Evolutionary conservation across 257 asterid genomes (phyloP).

Genomic region (Voacanga thouarsii): DNA sequence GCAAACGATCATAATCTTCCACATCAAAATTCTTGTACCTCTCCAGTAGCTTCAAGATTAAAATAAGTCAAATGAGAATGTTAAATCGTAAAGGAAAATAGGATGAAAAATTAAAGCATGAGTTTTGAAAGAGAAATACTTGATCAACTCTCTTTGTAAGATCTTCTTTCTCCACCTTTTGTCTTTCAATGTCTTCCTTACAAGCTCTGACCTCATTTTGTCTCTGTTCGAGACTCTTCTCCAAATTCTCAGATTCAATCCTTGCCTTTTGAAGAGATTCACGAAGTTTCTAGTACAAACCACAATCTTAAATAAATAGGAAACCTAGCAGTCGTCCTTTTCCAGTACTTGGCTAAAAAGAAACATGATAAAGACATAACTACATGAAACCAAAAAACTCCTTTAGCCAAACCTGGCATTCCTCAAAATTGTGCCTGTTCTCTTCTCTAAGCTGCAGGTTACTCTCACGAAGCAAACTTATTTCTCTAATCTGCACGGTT

Average conservation of each 20-base stretch:
- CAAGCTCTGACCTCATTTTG: constrained; percentile 57
- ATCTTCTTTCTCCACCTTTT: constrained; percentile 47
- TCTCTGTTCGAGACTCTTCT: constrained; percentile 47
- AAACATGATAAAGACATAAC: not conserved
- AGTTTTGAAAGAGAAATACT: constrained; percentile 15
- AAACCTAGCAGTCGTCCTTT: not conserved
- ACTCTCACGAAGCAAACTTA: constrained; percentile 89
- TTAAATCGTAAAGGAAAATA: not conserved
- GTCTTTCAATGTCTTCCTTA: constrained; percentile 51
- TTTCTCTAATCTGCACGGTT: constrained; percentile 55
- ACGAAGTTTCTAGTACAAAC: constrained; percentile 53
- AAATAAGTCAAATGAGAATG: not conserved
- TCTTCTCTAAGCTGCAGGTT: constrained; percentile 93
- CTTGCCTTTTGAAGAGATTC: constrained; percentile 50
- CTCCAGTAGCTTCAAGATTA: constrained; percentile 43
- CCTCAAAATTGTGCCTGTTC: constrained; percentile 76
- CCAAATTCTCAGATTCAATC: constrained; percentile 59
- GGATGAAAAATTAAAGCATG: not conserved
- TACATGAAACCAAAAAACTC: not conserved
- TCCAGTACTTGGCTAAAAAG: not conserved
- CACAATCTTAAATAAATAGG: not conserved
- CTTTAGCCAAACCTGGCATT: constrained; percentile 49
- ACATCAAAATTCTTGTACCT: constrained; percentile 55
- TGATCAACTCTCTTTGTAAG: constrained; percentile 64
- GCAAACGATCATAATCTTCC: constrained; percentile 63